phyloP scores from a whole-genome alignment of 2,329 filamentous ascomycete species.

The Dothideomycetidae sp. region DNA sequence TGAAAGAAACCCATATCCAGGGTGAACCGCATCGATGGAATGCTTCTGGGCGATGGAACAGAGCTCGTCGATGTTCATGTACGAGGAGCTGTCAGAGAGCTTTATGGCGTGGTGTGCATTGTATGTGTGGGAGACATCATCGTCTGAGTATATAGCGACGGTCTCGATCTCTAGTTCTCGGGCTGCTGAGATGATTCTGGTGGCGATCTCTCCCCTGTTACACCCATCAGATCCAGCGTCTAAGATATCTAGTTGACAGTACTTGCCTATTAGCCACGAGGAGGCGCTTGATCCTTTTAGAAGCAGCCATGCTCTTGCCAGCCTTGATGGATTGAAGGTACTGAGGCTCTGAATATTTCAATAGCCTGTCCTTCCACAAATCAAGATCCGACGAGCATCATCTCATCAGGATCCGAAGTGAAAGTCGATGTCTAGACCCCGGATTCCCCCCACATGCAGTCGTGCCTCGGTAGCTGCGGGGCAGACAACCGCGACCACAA shows the following conservation, averaged over 20 bases:
- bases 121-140: conserved; percentile 41
- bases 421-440: too few relatives aligned
- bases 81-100: conserved; percentile 37
- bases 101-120: conserved; percentile 38
- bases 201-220: conserved; percentile 48
- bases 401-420: too few relatives aligned
- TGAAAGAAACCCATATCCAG: conserved; percentile 49
- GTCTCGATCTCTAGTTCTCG: conserved; percentile 44
- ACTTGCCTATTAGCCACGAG: conserved; percentile 40
- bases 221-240: background rate
- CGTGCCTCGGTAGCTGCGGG: too few relatives aligned
- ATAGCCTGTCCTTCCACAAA: too few relatives aligned
- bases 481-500: background rate
- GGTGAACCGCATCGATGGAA: conserved; percentile 42
- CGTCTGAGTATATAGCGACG: conserved; percentile 40
- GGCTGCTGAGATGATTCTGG: conserved; percentile 45
- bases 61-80: conserved; percentile 38
- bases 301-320: too few relatives aligned
- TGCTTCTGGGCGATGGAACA: conserved; percentile 35
- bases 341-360: too few relatives aligned
- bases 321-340: too few relatives aligned
- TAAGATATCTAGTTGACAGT: background rate
- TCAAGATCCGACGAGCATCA: too few relatives aligned
- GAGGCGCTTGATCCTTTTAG: conserved; percentile 32
- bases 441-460: too few relatives aligned